These are phyloP conservation scores for Alternaria ethzedia DNA, from an alignment of 2,329 filamentous ascomycete genomes.

Conservation along the genomic window DNA sequence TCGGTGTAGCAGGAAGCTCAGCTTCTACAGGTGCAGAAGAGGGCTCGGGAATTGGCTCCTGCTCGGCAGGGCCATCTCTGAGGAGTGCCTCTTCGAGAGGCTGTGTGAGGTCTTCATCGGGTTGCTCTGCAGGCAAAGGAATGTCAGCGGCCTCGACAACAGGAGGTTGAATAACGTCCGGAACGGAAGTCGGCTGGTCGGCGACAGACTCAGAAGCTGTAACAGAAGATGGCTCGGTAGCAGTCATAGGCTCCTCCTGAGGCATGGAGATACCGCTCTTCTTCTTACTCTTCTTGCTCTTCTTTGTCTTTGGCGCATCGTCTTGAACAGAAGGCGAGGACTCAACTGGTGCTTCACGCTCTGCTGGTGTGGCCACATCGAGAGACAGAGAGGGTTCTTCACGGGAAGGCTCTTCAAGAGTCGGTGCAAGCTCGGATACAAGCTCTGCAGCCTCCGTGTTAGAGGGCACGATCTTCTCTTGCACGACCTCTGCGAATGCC, in stretches of 20 bases:
- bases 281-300: slow-evolving; percentile 28
- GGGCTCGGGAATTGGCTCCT: not conserved
- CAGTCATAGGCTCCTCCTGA: slow-evolving; percentile 1
- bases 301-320: slow-evolving; percentile 26
- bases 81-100: not conserved
- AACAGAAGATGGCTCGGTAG: not conserved
- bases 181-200: not conserved
- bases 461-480: not conserved
- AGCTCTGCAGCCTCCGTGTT: not conserved
- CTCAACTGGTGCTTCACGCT: not conserved
- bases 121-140: not conserved
- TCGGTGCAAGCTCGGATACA: not conserved
- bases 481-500: not conserved
- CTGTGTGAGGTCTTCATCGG: slow-evolving; percentile 1
- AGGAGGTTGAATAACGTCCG: not conserved
- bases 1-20: not conserved
- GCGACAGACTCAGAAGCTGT: not conserved
- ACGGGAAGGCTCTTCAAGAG: not conserved
- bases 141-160: not conserved
- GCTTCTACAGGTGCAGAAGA: not conserved
- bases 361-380: not conserved
- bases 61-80: not conserved
- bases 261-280: slow-evolving; percentile 21
- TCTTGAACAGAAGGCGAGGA: not conserved
- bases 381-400: not conserved